Percentiles rank a stretch among this genome's conserved stretches.
Conservation (phyloP, 2,329 filamentous ascomycete genomes). For the Emericellopsis atlantica region DNA sequence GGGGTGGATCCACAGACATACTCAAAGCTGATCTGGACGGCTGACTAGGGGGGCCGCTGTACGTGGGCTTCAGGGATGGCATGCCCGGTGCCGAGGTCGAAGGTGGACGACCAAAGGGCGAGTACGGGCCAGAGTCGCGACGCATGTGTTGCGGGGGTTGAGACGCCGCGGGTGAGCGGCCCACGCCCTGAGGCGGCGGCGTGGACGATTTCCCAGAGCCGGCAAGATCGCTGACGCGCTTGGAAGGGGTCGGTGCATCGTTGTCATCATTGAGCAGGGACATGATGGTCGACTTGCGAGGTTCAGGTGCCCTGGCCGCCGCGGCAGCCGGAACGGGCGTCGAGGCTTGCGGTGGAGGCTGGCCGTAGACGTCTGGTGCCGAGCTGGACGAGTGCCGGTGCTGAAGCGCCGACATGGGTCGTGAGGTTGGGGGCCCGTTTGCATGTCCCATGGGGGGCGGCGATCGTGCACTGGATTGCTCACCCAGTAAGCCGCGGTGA, state of each 20-base stretch:
- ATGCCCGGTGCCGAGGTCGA: conserved; percentile 29
- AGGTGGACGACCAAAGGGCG: conserved; percentile 24
- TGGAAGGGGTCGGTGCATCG: conserved; percentile 33
- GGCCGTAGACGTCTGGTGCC: conserved; percentile 15
- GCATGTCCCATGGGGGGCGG: conserved; percentile 21
- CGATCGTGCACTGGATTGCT: conserved; percentile 21
- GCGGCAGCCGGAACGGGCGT: conserved; percentile 15
- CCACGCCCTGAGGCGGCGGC: conserved; percentile 34
- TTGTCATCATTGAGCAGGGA: conserved; percentile 42
- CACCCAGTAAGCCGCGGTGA: conserved; percentile 24
- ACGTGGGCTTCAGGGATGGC: conserved; percentile 41
- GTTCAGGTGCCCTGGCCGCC: conserved; percentile 28
- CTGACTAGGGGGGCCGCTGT: conserved; percentile 35
- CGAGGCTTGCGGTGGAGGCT: conserved; percentile 3
- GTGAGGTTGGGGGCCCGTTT: conserved; percentile 16
- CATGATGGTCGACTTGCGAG: conserved; percentile 51
- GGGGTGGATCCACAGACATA: conserved; percentile 20
- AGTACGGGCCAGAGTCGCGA: conserved; percentile 34
- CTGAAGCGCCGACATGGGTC: conserved; percentile 24
- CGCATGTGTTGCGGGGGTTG: conserved; percentile 28
- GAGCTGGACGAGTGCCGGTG: conserved; percentile 17
- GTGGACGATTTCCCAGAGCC: conserved; percentile 30
- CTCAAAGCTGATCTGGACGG: conserved; percentile 30
- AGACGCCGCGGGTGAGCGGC: conserved; percentile 23
- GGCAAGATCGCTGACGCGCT: conserved; percentile 35